A percentile compares a stretch with the other conserved stretches of the same genome.
These are phyloP conservation scores for Tetracentron sinense DNA, from an alignment of 164 flowering plant species.

Conservation along the genomic window DNA sequence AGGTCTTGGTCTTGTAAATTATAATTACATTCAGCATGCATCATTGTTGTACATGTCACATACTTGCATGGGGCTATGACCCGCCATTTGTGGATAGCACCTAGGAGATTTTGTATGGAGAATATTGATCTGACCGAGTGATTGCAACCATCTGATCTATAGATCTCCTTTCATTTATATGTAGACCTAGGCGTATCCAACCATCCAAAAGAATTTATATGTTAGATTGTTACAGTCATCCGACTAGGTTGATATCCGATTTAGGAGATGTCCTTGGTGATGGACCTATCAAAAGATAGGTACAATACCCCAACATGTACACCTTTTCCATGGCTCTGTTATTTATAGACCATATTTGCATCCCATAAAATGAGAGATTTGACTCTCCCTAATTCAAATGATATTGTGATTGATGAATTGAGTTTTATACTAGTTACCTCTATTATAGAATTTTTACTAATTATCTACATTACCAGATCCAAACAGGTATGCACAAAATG, in stretches of 20 bases:
- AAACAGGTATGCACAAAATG: conserved; percentile 57
- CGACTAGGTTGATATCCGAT: not conserved
- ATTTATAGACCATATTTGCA: not conserved
- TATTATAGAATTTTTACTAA: no score
- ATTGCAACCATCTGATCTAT: not conserved
- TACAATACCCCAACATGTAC: not conserved
- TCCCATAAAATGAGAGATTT: no score
- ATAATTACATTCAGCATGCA: not conserved
- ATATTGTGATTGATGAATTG: not conserved
- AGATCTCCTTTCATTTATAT: not conserved
- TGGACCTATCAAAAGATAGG: not conserved
- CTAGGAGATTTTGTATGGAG: no score
- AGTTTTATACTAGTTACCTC: no score
- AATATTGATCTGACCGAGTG: not conserved
- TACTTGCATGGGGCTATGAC: not conserved
- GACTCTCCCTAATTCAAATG: not conserved
- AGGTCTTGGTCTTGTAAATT: not conserved
- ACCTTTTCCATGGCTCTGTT: not conserved
- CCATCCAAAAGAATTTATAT: not conserved
- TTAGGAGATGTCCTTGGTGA: not conserved
- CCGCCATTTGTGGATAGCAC: not conserved
- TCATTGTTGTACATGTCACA: no score
- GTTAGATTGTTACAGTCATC: no score
- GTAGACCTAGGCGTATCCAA: not conserved
- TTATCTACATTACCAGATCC: not conserved